Evolutionary conservation across 2,329 filamentous ascomycete species (phyloP).

Genomic region (Hymenoscyphus linearis): DNA sequence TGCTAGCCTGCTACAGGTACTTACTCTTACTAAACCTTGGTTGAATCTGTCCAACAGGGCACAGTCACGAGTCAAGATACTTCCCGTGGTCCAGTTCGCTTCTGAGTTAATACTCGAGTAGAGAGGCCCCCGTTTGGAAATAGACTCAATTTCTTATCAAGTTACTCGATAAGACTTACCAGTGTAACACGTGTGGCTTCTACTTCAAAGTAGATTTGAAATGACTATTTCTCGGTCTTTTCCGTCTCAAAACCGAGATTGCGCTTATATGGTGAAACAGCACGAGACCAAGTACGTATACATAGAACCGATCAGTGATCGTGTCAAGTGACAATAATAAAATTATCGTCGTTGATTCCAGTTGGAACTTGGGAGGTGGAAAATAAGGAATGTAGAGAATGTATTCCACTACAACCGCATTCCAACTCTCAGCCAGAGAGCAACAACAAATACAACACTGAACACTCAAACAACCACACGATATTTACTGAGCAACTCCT

Average conservation of each 20-base stretch:
- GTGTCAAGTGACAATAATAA: not conserved
- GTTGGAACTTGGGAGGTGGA: no score
- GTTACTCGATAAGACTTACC: no score
- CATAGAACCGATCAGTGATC: not conserved
- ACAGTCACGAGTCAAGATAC: no score
- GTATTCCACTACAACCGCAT: not conserved
- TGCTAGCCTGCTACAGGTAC: no score
- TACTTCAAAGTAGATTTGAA: no score
- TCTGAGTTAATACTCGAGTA: no score
- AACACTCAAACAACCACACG: constrained; percentile 17
- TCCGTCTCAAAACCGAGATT: not conserved
- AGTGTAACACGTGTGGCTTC: no score
- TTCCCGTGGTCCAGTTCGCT: no score
- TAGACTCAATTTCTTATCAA: no score
- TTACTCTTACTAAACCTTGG: no score
- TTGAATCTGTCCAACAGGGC: no score
- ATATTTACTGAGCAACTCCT: constrained; percentile 19
- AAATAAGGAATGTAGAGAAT: not conserved
- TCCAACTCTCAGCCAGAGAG: not conserved
- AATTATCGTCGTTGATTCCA: not conserved
- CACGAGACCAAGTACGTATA: not conserved
- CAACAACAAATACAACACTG: not conserved
- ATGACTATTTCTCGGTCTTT: not conserved
- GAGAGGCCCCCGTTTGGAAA: no score
- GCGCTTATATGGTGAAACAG: not conserved